Conservation (phyloP, 345 rosid species). For the Rhodomyrtus tomentosa region DNA sequence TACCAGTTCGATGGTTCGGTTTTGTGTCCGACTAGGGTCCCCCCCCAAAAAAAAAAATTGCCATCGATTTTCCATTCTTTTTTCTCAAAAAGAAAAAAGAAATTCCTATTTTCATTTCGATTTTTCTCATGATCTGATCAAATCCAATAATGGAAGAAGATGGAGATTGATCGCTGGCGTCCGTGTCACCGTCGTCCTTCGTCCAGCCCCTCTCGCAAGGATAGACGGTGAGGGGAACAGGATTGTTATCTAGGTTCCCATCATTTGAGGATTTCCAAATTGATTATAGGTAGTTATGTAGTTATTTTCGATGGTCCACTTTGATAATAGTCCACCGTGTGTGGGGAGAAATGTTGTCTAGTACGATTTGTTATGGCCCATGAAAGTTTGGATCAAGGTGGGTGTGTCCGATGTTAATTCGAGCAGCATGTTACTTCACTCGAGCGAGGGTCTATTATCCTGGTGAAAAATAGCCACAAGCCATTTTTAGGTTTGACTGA, state of each 20-base stretch:
- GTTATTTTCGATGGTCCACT: background rate
- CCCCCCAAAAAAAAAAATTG: background rate
- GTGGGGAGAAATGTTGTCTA: background rate
- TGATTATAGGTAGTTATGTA: background rate
- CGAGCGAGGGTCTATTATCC: fast-evolving
- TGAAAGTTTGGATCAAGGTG: background rate
- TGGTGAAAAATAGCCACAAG: fast-evolving
- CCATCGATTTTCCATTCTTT: background rate
- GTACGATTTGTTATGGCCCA: background rate
- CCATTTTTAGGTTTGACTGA: background rate
- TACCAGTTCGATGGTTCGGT: slow-evolving; percentile 1
- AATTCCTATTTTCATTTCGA: background rate
- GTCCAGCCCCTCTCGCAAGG: background rate
- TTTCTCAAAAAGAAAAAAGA: too few species aligned
- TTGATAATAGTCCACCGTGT: background rate
- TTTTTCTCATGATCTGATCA: background rate
- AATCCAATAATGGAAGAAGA: background rate
- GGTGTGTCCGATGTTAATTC: background rate
- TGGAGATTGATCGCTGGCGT: background rate
- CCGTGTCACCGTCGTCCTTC: background rate
- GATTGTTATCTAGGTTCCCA: background rate
- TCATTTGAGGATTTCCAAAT: background rate
- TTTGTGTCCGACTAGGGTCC: background rate
- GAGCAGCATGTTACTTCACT: background rate
- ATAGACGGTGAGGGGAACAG: background rate